Percentiles rank a stretch among this genome's conserved stretches.
These are phyloP conservation scores for Mycocentrospora acerina DNA, from an alignment of 2,329 filamentous ascomycete genomes.

Conservation along the genomic window DNA sequence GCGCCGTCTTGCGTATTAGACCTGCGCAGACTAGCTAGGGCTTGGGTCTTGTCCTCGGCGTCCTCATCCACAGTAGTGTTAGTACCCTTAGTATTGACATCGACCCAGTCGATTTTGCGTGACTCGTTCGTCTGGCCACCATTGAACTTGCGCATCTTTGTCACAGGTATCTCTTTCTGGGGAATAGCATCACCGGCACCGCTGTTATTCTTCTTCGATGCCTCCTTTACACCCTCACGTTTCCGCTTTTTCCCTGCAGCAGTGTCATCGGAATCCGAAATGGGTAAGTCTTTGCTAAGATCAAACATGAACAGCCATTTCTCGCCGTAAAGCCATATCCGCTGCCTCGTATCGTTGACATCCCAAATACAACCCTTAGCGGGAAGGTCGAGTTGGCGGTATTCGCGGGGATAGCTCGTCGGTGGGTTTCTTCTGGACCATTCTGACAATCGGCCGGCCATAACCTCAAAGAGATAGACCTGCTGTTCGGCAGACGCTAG, in stretches of 20 bases:
- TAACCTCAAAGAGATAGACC: conserved; percentile 76
- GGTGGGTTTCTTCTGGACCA: conserved; percentile 86
- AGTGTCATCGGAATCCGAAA: conserved; percentile 16
- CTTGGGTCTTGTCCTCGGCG: conserved; percentile 14
- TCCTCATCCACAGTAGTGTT: conserved; percentile 35
- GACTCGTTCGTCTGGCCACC: conserved; percentile 39
- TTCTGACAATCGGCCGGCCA: conserved; percentile 73
- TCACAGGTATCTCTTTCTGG: conserved; percentile 48
- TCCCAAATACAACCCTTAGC: conserved; percentile 88
- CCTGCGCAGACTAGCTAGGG: conserved; percentile 28
- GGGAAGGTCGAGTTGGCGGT: conserved; percentile 73
- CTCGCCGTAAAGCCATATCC: conserved; percentile 85
- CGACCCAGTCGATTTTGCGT: conserved; percentile 27
- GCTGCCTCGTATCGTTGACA: conserved; percentile 51
- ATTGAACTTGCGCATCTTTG: conserved; percentile 52
- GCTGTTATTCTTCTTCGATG: conserved; percentile 39
- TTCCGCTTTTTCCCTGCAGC: conserved; percentile 33
- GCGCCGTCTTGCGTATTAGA: conserved; percentile 20
- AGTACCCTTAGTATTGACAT: conserved; percentile 23
- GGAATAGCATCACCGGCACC: conserved; percentile 59
- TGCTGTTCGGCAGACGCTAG: conserved; percentile 66
- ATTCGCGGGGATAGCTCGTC: conserved; percentile 71
- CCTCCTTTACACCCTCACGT: conserved; percentile 19
- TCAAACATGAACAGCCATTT: conserved; percentile 94
- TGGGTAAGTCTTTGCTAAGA: conserved; percentile 66